These are phyloP conservation scores for Catunica adiposa DNA, from an alignment of 2,329 filamentous ascomycete species.

Conservation along the genomic window DNA sequence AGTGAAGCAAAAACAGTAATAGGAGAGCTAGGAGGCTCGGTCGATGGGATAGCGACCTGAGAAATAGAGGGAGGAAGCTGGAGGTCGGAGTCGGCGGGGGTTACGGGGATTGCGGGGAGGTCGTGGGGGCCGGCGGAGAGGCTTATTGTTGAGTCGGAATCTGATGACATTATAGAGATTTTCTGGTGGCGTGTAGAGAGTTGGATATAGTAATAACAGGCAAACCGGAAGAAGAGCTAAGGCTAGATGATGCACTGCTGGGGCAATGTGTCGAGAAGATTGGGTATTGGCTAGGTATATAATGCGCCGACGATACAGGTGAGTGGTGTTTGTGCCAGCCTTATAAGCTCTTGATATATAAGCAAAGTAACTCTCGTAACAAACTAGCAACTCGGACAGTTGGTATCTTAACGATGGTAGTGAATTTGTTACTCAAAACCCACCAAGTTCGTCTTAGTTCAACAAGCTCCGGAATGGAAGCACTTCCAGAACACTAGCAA, in stretches of 20 bases:
- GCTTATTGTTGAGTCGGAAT: conserved; percentile 4
- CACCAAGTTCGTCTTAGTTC: too few species aligned
- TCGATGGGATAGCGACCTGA: conserved; percentile 40
- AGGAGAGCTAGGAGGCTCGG: conserved; percentile 38
- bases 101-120: background rate
- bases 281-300: too few species aligned
- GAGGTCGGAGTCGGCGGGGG: conserved; percentile 5
- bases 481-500: too few species aligned
- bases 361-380: too few species aligned
- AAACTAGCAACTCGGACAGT: too few species aligned
- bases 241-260: background rate
- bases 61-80: conserved; percentile 20
- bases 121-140: background rate
- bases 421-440: too few species aligned
- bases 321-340: too few species aligned
- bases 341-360: too few species aligned
- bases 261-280: too few species aligned
- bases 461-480: too few species aligned
- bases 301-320: too few species aligned
- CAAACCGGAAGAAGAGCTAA: background rate
- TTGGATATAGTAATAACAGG: background rate
- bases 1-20: conserved; percentile 33
- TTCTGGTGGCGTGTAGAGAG: background rate
- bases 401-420: too few species aligned
- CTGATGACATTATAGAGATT: conserved; percentile 5